These are phyloP conservation scores for Tirmania nivea DNA, from an alignment of 495 filamentous ascomycete species.

Conservation along the genomic window DNA sequence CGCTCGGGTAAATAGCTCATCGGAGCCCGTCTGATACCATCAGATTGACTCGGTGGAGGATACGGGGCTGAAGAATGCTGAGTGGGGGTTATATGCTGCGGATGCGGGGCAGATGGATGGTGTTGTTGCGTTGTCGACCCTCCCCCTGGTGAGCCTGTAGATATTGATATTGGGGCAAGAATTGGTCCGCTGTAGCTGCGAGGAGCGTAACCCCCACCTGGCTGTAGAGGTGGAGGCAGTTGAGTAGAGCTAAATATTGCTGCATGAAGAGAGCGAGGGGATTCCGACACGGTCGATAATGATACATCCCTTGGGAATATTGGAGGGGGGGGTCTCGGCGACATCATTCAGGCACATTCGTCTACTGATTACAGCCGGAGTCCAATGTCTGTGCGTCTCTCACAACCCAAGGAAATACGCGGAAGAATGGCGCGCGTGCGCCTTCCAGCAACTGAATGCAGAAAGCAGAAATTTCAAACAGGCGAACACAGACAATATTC, in stretches of 20 bases:
- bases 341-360: constrained; percentile 21
- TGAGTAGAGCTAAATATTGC: constrained; percentile 10
- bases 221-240: constrained; percentile 15
- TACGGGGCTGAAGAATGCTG: constrained; percentile 12
- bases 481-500: background rate
- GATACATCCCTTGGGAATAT: constrained; percentile 18
- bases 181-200: constrained; percentile 11
- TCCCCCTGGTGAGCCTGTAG: constrained; percentile 4
- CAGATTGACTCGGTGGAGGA: constrained; percentile 8
- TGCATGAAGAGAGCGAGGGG: constrained; percentile 11
- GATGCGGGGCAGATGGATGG: constrained; percentile 4
- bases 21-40: background rate
- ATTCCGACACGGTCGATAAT: constrained; percentile 16
- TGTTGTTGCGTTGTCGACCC: constrained; percentile 13
- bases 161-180: constrained; percentile 15
- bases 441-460: background rate
- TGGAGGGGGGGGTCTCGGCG: constrained; percentile 20
- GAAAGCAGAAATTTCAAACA: background rate
- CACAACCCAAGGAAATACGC: too few relatives aligned
- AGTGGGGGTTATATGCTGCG: constrained; percentile 6
- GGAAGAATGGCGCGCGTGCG: background rate
- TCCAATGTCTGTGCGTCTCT: background rate
- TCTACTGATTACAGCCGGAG: background rate
- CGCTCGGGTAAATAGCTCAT: background rate
- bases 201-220: constrained; percentile 5